phyloP scores from a whole-genome alignment of 345 rosid species.

The Sapria himalayana region DNA sequence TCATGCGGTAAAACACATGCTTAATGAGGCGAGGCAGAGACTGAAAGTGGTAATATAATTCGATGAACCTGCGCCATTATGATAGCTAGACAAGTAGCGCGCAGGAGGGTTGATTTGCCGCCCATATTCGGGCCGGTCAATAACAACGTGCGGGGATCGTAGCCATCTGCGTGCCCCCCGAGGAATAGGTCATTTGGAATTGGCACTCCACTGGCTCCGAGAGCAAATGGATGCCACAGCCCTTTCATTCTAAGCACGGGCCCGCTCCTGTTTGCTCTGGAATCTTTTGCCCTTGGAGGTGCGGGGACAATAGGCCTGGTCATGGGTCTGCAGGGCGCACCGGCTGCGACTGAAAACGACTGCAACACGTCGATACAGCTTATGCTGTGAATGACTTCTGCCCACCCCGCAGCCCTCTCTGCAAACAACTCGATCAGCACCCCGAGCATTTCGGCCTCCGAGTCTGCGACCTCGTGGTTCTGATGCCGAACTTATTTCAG shows the following conservation, averaged over 20 bases:
- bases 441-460: constrained; percentile 56
- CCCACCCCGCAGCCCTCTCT: constrained; percentile 68
- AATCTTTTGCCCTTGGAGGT: constrained; percentile 14
- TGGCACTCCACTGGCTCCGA: constrained; percentile 47
- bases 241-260: constrained; percentile 53
- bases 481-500: constrained; percentile 15
- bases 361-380: constrained; percentile 58
- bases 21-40: too few species aligned
- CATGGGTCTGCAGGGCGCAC: constrained; percentile 42
- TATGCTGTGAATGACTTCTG: constrained; percentile 50
- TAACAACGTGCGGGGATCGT: constrained; percentile 35
- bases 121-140: constrained; percentile 99
- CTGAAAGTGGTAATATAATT: too few species aligned
- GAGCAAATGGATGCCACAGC: constrained; percentile 86
- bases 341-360: constrained; percentile 48
- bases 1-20: neutral
- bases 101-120: constrained; percentile 88
- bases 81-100: constrained; percentile 76
- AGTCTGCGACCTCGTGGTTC: constrained; percentile 56
- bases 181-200: constrained; percentile 67
- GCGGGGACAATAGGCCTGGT: constrained; percentile 46
- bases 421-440: constrained; percentile 54
- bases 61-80: constrained; percentile 63
- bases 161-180: constrained; percentile 32
- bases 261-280: constrained; percentile 19